Evolutionary conservation across 139 green algal species (phyloP), one percentile per base, ranked within the genome.

Genomic region (Astrephomene gubernaculifera): DNA sequence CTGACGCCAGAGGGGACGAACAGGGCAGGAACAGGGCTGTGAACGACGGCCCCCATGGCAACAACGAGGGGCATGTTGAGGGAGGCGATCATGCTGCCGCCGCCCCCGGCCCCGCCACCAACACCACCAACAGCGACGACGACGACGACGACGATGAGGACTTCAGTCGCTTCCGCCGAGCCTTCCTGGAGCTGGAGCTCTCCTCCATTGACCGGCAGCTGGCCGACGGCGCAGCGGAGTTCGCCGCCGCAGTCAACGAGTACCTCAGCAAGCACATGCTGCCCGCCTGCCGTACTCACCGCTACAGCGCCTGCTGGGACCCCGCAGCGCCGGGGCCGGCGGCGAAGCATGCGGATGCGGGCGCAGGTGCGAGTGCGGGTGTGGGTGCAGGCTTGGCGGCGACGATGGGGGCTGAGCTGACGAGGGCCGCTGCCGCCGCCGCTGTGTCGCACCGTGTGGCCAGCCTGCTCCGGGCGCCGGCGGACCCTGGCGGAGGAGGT

Each of bases 191-290:
- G 45, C 49, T 52, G 2, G 71, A 80, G 31, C 71, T 52, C 24
- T 41, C 10, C 12, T 22, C 33, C 14, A 2, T 80, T 12, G 53
- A 68, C 35, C 73, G 53, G 49, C 53, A 22, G 35, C 35, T 54
- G 73, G 2, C 25, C 12, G 1, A 17, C 33, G 52, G 73, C 68
- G 33, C 49, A 81, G 25, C 44, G 31, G 73, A 82, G 45, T 33
- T 41, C n/a, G 38, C 35, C 31, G 38, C 54, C 29, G 54, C 74
- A 1, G 38, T 82, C 10, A 69, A 41, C 12, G 74, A 82, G 39
- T 71, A 44, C 54, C n/a, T 82, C 36, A 82, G 41, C 74, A 71
- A 71, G 35, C 74, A 82, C 54, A 27, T 82, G 74, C 74, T 82
- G 57, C 74, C 74, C 38, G 54, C 74, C 25, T 54, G 54, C 9